Base-by-base conservation (phyloP, 768 basidiomycete genomes). In the Boletellus emodensis region DNA sequence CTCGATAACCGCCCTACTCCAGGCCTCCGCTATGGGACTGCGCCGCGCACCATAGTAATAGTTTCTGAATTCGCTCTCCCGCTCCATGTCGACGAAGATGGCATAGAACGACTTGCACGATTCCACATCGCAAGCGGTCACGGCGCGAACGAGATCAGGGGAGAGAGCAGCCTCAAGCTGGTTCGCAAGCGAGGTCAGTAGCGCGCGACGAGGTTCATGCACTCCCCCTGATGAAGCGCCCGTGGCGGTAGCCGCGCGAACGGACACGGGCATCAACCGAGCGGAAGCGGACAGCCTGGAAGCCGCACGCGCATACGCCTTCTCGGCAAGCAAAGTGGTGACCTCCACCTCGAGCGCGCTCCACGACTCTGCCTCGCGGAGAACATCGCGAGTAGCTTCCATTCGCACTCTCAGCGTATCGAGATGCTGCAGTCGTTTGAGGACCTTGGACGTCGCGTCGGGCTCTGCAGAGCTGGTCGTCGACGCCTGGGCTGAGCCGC, bases 311-410 rank as follows among this genome's bases (percentile, higher is more conserved):
- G 80, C 80, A 63, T 90, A 95, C 56, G 76, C 83, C 59, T 80
- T 79, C 58, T 93, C 89, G 13, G 77, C 71, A 37, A 98, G 77
- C n/a, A 95, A 78, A 3, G 86, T 76, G 0, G 88, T 90, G 41
- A 96, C 87, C 70, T 99, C 96, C 33, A 87, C 78, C 66, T 98
- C 96, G 40, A 99, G 78, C 2, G 91, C 90, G 50, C 87, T 90
- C 96, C 96, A 99, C 57, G 87, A 90, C 74, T 98, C 94, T 12
- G 96, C 94, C 64, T 98, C 95, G 22, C 86, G 82, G 33, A 98
- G 71, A 15, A 97, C 93, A 54, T 92, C 92, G 32, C 94, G 76
- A 1, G 92, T 80, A 0, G 84, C 83, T 64, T 94, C 92, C 91
- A 99, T 94, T 18, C 87, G 77, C 20, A 73, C 73, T 63, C 93